A percentile compares a stretch with the other conserved stretches of the same genome.
These are phyloP conservation scores for Xeromyces bisporus DNA, from an alignment of 495 filamentous ascomycete species.

Conservation along the genomic window DNA sequence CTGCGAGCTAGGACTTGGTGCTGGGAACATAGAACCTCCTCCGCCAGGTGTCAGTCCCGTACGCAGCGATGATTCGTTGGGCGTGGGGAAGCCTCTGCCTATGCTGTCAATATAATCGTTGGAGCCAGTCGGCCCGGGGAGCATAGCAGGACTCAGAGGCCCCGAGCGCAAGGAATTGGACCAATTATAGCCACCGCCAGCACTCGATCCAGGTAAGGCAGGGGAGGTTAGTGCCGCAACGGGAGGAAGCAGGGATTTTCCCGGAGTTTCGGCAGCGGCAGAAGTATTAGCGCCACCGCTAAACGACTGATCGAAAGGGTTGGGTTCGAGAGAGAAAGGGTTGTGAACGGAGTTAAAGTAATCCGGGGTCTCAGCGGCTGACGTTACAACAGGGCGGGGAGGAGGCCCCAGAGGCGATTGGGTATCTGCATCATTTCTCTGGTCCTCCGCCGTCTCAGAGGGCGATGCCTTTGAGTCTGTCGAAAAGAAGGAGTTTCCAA, in stretches of 20 bases:
- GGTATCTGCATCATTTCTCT: conserved; percentile 21
- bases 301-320: conserved; percentile 94
- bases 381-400: conserved; percentile 48
- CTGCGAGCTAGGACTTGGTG: conserved; percentile 72
- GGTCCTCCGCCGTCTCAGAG: conserved; percentile 26
- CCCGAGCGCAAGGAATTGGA: conserved; percentile 74
- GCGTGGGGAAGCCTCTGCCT: conserved; percentile 78
- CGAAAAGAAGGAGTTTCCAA: conserved; percentile 3
- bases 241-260: conserved; percentile 75
- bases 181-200: conserved; percentile 57
- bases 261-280: conserved; percentile 61
- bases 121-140: conserved; percentile 63
- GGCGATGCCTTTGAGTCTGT: conserved; percentile 29
- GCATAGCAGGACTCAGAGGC: conserved; percentile 93
- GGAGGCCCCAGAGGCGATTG: conserved; percentile 55
- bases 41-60: conserved; percentile 90
- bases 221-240: conserved; percentile 88
- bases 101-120: conserved; percentile 71
- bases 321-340: conserved; percentile 67
- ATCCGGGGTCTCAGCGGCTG: conserved; percentile 45
- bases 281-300: conserved; percentile 46
- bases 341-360: conserved; percentile 56
- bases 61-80: conserved; percentile 88
- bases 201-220: conserved; percentile 54
- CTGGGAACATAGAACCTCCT: conserved; percentile 94